Evolutionary conservation across 2,329 filamentous ascomycete species (phyloP), one percentile per base, ranked within the genome.

Genomic region (Botryotinia convoluta): DNA sequence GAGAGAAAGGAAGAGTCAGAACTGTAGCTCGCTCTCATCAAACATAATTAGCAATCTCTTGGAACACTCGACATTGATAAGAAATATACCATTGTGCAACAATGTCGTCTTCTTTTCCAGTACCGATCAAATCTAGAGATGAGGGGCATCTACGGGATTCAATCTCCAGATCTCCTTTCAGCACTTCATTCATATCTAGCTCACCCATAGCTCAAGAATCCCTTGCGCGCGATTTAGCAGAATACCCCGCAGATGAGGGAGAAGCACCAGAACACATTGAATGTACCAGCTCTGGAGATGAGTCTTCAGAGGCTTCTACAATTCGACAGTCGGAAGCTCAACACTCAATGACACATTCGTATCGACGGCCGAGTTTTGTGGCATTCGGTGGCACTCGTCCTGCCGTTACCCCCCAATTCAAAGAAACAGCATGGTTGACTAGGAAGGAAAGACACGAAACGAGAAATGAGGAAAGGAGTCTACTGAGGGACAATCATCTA

Each of bases 321-420:
- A 70, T 80, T 51, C 81, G 79, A 42, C 81, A 81, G 48, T 78
- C 80, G 26, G 68, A 71, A 26, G 81, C 73, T 12, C 76, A 84
- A 75, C 82, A 84, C 74, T 87, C 88, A 26, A 86, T 92, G 83
- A 85, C 86, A 29, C 87, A 88, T 51, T 88, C 88, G 45, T 97
- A 96, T 83, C 89, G 92, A 72, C 88, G 94, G 63, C 93, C 94
- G 1, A 92, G 90, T 77, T 92, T 91, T 79, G 90, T 96, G 61
- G 90, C 91, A 44, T 93, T 89, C 74, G 92, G 91, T 20, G 91
- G 91, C 37, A 87, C 90, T 1, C 87, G 93, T 71, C 91, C 92
- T 5, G 88, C 91, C 7, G 86, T 97, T 74, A 87, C 93, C 39
- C 89, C 89, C 7, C 85, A 86, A 65, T 74, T 73, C 22, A 84